Conservation (phyloP, 306 rosid genomes). For the Biancaea sappan region DNA sequence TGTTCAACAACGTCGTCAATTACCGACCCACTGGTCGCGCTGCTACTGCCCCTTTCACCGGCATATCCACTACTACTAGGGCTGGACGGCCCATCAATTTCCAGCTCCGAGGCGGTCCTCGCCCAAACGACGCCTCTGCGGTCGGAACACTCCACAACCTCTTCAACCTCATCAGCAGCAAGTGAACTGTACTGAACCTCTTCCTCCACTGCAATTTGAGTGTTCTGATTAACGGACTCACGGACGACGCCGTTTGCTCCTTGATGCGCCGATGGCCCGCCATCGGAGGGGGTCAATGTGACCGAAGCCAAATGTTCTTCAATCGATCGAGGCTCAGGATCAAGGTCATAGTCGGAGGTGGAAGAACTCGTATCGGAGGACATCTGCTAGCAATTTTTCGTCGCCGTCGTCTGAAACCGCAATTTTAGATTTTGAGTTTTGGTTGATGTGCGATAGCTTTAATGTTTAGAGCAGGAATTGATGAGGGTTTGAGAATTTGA, state of each 20-base stretch:
- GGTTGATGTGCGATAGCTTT: not conserved
- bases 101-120: slow-evolving; percentile 63
- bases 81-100: slow-evolving; percentile 63
- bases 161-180: slow-evolving; percentile 25
- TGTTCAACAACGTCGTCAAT: slow-evolving; percentile 56
- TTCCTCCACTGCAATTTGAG: slow-evolving; percentile 30
- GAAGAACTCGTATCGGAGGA: slow-evolving; percentile 49
- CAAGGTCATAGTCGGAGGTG: slow-evolving; percentile 38
- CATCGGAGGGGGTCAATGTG: slow-evolving; percentile 40
- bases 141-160: slow-evolving; percentile 32
- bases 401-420: not conserved
- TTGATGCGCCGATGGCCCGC: slow-evolving; percentile 18
- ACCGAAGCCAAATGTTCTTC: slow-evolving; percentile 43
- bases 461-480: not conserved
- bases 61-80: slow-evolving; percentile 97
- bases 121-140: slow-evolving; percentile 47
- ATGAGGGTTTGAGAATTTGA: not conserved
- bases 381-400: slow-evolving; percentile 33
- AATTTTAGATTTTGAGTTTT: not conserved
- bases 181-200: slow-evolving; percentile 30
- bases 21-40: slow-evolving; percentile 57
- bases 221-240: slow-evolving; percentile 37
- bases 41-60: slow-evolving; percentile 78
- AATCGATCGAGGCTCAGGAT: slow-evolving; percentile 8
- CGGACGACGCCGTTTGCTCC: slow-evolving; percentile 36